Conservation (phyloP, 106 monocot species). For the Platanthera zijinensis region DNA sequence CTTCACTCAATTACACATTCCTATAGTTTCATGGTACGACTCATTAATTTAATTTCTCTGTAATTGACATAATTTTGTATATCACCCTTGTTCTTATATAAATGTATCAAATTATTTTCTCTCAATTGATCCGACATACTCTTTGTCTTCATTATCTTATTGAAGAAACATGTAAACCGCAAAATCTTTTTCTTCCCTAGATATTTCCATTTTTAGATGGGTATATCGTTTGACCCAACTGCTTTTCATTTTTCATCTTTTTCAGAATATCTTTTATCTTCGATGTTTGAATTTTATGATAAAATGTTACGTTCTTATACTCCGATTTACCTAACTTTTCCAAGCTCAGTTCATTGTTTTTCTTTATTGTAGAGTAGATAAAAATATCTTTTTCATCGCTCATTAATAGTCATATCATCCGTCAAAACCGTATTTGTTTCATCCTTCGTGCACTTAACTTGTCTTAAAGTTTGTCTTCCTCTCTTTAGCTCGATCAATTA, state of each 20-base stretch:
- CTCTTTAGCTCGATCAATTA: too few relatives aligned
- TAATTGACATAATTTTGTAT: not conserved
- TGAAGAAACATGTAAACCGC: not conserved
- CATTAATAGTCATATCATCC: too few relatives aligned
- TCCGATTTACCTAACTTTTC: too few relatives aligned
- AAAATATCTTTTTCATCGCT: too few relatives aligned
- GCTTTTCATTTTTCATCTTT: not conserved
- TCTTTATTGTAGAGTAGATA: too few relatives aligned
- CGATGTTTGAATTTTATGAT: too few relatives aligned
- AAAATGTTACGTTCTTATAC: too few relatives aligned
- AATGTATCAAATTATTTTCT: not conserved
- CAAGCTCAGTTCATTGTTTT: too few relatives aligned
- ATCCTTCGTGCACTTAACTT: too few relatives aligned
- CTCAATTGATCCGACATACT: not conserved
- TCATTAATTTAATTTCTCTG: not conserved
- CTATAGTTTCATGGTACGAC: not conserved
- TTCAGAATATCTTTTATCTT: not conserved
- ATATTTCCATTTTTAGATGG: too few relatives aligned
- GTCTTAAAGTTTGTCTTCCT: too few relatives aligned
- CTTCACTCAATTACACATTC: not conserved
- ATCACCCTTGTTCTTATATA: not conserved
- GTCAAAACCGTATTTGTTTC: too few relatives aligned
- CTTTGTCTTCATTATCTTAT: not conserved
- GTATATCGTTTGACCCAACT: not conserved
- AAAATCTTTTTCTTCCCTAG: not conserved